Base-by-base conservation (phyloP, 768 basidiomycete genomes). In the Phylloporus sp. region DNA sequence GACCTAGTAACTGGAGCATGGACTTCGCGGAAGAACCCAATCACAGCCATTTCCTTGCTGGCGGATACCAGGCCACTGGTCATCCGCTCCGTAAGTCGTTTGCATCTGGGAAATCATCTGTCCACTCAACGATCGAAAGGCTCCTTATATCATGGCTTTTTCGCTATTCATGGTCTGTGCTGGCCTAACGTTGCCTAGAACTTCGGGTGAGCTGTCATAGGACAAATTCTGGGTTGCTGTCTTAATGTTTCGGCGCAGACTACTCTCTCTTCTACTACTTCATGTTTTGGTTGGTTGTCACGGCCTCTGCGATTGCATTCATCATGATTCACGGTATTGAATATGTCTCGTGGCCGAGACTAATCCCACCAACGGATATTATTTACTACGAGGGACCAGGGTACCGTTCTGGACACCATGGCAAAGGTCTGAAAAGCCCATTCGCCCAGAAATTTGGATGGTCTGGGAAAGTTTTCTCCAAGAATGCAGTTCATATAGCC, bases 1-100 rank as follows among this genome's bases (percentile, higher is more conserved):
- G 96, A 99, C 64, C 75, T 99, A 47, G 74, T 99, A 50, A 93
- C 93, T 20, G 96, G 96, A 4, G 74, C 77, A 8, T 99, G 93
- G 90, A 74, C 82, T 27, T 89, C 94, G n/a, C 77, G 81, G 52
- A 83, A 79, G 56, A 84, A 80, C 29, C 84, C 85, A 17, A 72
- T 82, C 31, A 78, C 82, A 9, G 73, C 85, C 10, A 66, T 84
- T 54, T 84, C 86, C 50, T 71, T 91, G 50, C 71, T 95, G 38
- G 72, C 80, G 15, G 93, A 97, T 62, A 71, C 75, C 38, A 77
- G 93, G 42, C 90, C 94, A n/a, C 66, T 95, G 52, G 61, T 87
- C 44, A 82, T 84, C 56, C 86, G 90, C 61, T 82, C 90, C 29
- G 93, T 95, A 60, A 61, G 83, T 75, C 29, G 20, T 43, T 27